These are phyloP conservation scores for Mycena olivaceomarginata DNA, from an alignment of 768 basidiomycete genomes.

Conservation along the genomic window DNA sequence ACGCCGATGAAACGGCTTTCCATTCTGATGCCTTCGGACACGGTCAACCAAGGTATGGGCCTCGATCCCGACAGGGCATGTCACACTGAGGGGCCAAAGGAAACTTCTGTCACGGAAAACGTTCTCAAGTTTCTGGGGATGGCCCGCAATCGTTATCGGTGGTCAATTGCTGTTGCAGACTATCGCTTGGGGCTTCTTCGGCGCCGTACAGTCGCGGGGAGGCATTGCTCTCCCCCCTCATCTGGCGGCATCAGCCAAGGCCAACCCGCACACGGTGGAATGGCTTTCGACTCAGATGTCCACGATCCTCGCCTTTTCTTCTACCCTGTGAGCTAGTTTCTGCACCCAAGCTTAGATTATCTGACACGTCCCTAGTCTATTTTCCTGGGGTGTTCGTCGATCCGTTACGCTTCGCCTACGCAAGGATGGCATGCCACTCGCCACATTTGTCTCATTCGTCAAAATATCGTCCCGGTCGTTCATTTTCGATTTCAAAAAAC, in stretches of 20 bases:
- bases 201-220: not conserved
- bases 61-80: too few species aligned
- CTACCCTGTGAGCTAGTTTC: not conserved
- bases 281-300: not conserved
- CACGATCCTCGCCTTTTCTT: not conserved
- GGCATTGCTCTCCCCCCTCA: not conserved
- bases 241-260: not conserved
- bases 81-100: not conserved
- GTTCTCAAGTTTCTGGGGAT: not conserved
- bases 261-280: not conserved
- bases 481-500: not conserved
- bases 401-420: not conserved
- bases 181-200: not conserved
- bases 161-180: not conserved
- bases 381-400: not conserved
- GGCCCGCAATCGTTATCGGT: not conserved
- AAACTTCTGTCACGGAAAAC: not conserved
- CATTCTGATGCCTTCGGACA: too few species aligned
- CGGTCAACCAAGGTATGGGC: too few species aligned
- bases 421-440: not conserved
- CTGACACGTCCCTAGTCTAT: not conserved
- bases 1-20: too few species aligned
- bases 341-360: not conserved
- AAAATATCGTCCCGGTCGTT: slow-evolving; percentile 1
- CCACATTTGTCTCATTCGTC: not conserved